Base-by-base conservation (phyloP, 257 asterid species). In the Anisodus tanguticus region DNA sequence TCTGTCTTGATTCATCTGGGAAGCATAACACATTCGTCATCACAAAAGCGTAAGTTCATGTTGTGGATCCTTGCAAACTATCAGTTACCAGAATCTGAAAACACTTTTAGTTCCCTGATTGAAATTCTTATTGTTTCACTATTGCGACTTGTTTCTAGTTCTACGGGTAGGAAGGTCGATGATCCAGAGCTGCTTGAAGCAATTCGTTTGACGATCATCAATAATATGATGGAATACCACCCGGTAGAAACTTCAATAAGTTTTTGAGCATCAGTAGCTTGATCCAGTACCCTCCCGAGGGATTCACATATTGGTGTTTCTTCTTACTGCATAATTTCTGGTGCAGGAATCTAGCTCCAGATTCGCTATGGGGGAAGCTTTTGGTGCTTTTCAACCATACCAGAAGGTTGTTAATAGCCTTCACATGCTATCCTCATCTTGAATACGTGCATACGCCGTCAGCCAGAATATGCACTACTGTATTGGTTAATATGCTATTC, bases 101-200 rank as follows among this genome's bases (percentile, higher is more conserved):
- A 76, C 5, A 26, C 63, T 53, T 51, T 22, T 12, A 13, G 12
- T 49, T 9, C 45, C 22, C 11, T 62, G 26, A 0, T 13, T 76
- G 49, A 53, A 26, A 53, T 76, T 76, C 47, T 76, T 7, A 76
- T 51, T 0, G 64, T 76, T 76, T 76, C 4, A 15, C 26, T 76
- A 13, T 76, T 76, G 64, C 2, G 13, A 13, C 47, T 76, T 53
- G 49, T 13, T 85, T 88, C 79, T 92, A 96, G 99, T 66, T 89
- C 98, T 47, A 90, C 97, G 17, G 99, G 99, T 68, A 92, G 98
- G 88, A 96, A 96, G 87, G 87, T 96, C 71, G 94, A 94, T 67
- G 99, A 96, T 26, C 97, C 99, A 12, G 99, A 96, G 90, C 88
- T 95, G 90, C 99, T 96, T 9, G 99, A 96, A 93, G 97, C 99